These are phyloP conservation scores for Sesbania bispinosa DNA, from an alignment of 306 rosid genomes.

Conservation along the genomic window DNA sequence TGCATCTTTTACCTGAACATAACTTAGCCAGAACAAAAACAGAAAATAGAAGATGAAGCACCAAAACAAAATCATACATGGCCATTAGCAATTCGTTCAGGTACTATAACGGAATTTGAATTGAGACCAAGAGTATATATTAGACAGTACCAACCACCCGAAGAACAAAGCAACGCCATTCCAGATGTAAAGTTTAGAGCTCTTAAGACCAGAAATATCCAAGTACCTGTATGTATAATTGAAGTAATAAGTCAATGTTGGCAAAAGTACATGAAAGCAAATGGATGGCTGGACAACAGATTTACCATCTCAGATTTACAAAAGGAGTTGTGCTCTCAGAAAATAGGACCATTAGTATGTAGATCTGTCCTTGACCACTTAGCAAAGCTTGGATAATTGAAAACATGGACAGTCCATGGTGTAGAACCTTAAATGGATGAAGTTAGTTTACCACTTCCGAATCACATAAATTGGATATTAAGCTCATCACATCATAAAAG, in stretches of 20 bases:
- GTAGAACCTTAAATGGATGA: slow-evolving; percentile 59
- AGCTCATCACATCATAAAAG: slow-evolving; percentile 17
- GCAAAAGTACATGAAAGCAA: slow-evolving; percentile 17
- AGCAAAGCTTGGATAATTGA: slow-evolving; percentile 68
- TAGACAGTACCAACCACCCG: slow-evolving; percentile 90
- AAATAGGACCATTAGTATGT: slow-evolving; percentile 89
- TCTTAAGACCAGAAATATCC: slow-evolving; percentile 71
- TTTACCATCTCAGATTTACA: slow-evolving; percentile 89
- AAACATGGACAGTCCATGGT: slow-evolving; percentile 76
- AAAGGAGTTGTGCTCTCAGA: slow-evolving; percentile 87
- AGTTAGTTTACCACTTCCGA: slow-evolving; percentile 17
- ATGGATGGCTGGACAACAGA: slow-evolving; percentile 1
- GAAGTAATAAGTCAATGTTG: slow-evolving; percentile 19
- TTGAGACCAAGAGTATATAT: slow-evolving; percentile 27
- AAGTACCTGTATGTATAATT: slow-evolving; percentile 59
- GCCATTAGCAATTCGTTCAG: slow-evolving; percentile 14
- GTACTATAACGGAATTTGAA: slow-evolving; percentile 19
- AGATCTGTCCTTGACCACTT: slow-evolving; percentile 80
- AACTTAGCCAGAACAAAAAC: neutral
- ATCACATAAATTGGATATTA: neutral
- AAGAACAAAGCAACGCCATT: slow-evolving; percentile 83
- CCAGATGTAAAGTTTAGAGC: slow-evolving; percentile 54
- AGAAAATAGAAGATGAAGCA: neutral
- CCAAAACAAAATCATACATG: slow-evolving; percentile 14
- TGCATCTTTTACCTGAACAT: neutral